Conservation (phyloP, 2,329 filamentous ascomycete genomes). For the Rhexocercosporidium sp. region DNA sequence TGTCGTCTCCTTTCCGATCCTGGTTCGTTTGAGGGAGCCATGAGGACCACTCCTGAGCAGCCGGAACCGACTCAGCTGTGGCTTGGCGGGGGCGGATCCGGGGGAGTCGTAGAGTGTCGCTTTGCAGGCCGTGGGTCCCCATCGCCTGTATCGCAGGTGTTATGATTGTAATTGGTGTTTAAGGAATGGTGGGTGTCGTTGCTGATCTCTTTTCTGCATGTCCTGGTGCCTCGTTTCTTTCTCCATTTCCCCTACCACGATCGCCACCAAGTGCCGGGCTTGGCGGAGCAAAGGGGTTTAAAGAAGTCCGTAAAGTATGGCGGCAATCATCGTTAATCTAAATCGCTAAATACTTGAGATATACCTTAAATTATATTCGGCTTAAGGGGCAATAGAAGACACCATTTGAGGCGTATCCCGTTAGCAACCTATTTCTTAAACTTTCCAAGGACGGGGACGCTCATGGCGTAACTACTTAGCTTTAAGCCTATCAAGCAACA, state of each 20-base stretch:
- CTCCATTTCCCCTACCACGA: neutral
- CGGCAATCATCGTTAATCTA: constrained; percentile 21
- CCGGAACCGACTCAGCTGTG: no score
- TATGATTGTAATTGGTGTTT: constrained; percentile 17
- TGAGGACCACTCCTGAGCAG: no score
- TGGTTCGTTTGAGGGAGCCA: no score
- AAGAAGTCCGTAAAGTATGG: constrained; percentile 14
- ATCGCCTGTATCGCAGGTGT: no score
- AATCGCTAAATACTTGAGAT: constrained; percentile 26
- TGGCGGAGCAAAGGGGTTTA: no score
- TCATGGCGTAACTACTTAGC: constrained; percentile 25
- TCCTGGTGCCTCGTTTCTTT: constrained; percentile 22
- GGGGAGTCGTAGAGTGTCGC: no score
- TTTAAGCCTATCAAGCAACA: constrained; percentile 28
- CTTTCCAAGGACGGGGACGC: constrained; percentile 20
- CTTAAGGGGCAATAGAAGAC: constrained; percentile 27
- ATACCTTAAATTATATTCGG: constrained; percentile 25
- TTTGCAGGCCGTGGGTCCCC: no score
- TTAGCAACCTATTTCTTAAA: constrained; percentile 28
- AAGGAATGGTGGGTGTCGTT: constrained; percentile 8
- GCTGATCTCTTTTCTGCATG: constrained; percentile 21
- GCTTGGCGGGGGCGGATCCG: no score
- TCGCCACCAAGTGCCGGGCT: constrained; percentile 12
- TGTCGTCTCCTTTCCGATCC: no score
- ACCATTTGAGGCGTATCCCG: constrained; percentile 25